Conservation (phyloP, 2,329 filamentous ascomycete species). For the Nemania sp. region DNA sequence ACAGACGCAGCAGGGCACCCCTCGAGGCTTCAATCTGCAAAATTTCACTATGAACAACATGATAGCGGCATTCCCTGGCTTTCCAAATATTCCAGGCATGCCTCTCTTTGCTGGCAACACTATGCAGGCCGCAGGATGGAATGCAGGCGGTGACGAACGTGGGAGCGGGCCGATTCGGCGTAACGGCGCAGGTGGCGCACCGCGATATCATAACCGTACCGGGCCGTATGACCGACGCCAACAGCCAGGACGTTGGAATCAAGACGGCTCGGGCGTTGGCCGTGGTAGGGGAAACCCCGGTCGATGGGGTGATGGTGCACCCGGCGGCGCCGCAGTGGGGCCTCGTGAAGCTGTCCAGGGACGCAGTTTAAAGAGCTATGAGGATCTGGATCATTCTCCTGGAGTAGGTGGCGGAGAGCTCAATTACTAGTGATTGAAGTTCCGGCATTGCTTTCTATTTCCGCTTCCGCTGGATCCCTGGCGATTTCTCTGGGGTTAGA, state of each 20-base stretch:
- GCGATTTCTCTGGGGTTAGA: not conserved
- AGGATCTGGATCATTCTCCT: slow-evolving; percentile 88
- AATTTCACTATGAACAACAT: slow-evolving; percentile 67
- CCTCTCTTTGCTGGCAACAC: slow-evolving; percentile 52
- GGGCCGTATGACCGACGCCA: slow-evolving; percentile 75
- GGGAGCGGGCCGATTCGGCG: slow-evolving; percentile 70
- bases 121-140: slow-evolving; percentile 53
- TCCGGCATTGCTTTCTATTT: not conserved
- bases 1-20: slow-evolving; percentile 79
- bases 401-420: slow-evolving; percentile 78
- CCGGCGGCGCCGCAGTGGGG: slow-evolving; percentile 76
- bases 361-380: slow-evolving; percentile 92
- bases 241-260: slow-evolving; percentile 55
- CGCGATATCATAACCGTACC: slow-evolving; percentile 64
- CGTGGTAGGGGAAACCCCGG: slow-evolving; percentile 57
- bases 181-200: slow-evolving; percentile 59
- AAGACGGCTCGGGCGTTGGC: slow-evolving; percentile 57
- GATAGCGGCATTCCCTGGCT: slow-evolving; percentile 62
- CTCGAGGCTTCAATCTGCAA: slow-evolving; percentile 86
- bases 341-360: slow-evolving; percentile 92
- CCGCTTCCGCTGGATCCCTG: not conserved
- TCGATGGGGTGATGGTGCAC: slow-evolving; percentile 74
- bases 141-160: slow-evolving; percentile 56
- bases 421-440: slow-evolving; percentile 70
- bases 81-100: slow-evolving; percentile 60